Evolutionary conservation across 73 alveolate species (phyloP).

Genomic region (Blepharisma japonicum): DNA sequence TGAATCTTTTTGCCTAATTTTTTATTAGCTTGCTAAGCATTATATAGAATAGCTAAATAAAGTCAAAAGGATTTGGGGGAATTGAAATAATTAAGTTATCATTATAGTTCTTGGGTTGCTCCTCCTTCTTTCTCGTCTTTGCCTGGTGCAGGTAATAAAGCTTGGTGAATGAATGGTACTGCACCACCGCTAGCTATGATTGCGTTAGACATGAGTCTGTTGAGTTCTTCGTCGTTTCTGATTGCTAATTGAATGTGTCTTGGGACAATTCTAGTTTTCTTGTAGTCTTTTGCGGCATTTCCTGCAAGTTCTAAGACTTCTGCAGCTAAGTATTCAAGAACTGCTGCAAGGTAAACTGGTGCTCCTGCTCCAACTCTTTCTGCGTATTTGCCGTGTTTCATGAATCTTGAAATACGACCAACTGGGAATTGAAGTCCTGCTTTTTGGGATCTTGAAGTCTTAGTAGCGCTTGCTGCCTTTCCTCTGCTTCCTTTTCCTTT

Average conservation of each 20-base stretch:
- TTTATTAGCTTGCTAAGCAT: too few relatives aligned
- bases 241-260: slow-evolving; percentile 61
- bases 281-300: slow-evolving; percentile 59
- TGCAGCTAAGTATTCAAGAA: slow-evolving; percentile 69
- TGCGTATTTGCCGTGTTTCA: slow-evolving; percentile 69
- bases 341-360: slow-evolving; percentile 83
- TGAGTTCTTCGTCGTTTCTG: slow-evolving; percentile 55
- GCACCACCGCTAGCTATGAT: too few relatives aligned
- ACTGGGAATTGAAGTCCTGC: slow-evolving; percentile 89
- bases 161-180: too few relatives aligned
- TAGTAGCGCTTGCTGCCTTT: slow-evolving; percentile 31
- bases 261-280: slow-evolving; percentile 57
- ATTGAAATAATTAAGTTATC: too few relatives aligned
- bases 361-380: slow-evolving; percentile 83
- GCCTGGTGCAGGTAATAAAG: too few relatives aligned
- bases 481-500: slow-evolving; percentile 36
- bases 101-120: too few relatives aligned
- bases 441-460: slow-evolving; percentile 39
- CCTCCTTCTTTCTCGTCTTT: too few relatives aligned
- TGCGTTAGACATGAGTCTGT: slow-evolving; percentile 17
- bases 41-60: too few relatives aligned
- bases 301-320: slow-evolving; percentile 80
- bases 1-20: too few relatives aligned
- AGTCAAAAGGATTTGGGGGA: too few relatives aligned
- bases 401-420: slow-evolving; percentile 70